Evolutionary conservation across 2,329 filamentous ascomycete species (phyloP).

Genomic region (Ophiostoma himal-ulmi): DNA sequence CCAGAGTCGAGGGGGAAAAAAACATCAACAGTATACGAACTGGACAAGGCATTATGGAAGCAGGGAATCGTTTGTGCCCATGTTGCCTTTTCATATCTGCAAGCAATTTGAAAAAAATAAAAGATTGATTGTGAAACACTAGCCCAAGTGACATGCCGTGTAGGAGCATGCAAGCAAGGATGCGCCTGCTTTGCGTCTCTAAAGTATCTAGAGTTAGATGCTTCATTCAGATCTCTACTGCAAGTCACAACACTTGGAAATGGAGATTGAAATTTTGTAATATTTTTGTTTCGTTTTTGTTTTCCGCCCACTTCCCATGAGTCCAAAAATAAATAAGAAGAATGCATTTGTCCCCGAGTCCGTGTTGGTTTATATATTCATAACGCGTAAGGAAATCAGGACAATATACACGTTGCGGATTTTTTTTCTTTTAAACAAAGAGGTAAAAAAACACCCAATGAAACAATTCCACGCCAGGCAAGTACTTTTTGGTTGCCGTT

Average conservation of each 20-base stretch:
- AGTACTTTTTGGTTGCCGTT: conserved; percentile 17
- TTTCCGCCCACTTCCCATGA: conserved; percentile 17
- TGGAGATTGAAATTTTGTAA: conserved; percentile 18
- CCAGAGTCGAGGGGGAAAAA: not conserved
- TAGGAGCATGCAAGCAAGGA: not conserved
- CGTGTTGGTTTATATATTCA: conserved; percentile 18
- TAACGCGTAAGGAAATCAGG: conserved; percentile 15
- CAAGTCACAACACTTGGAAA: not conserved
- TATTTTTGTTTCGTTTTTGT: conserved; percentile 20
- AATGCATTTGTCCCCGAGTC: conserved; percentile 22
- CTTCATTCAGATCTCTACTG: not conserved
- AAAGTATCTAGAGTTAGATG: no score
- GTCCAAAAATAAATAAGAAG: conserved; percentile 16
- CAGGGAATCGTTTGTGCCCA: not conserved
- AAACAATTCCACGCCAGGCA: conserved; percentile 21
- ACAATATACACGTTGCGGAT: conserved; percentile 19
- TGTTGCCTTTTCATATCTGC: not conserved
- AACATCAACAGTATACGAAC: not conserved
- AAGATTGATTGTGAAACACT: not conserved
- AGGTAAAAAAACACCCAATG: conserved; percentile 21
- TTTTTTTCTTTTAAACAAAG: conserved; percentile 17
- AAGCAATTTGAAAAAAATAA: not conserved
- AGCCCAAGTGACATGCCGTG: not conserved
- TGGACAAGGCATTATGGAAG: not conserved
- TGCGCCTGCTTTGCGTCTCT: no score